Evolutionary conservation across 768 basidiomycete species (phyloP).

Genomic region (Kwoniella sp.): DNA sequence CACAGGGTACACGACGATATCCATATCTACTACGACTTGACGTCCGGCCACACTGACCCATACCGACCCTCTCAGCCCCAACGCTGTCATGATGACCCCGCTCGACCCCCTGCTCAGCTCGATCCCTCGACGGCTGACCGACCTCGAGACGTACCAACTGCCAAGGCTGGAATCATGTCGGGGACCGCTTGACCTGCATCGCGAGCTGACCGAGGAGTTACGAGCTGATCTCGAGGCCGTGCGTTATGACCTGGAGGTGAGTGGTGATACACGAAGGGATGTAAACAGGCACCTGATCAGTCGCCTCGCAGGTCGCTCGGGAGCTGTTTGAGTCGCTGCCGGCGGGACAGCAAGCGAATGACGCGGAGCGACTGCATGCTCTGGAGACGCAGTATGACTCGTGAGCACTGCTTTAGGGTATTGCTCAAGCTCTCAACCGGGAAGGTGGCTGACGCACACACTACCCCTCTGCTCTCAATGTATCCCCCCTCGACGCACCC

Average conservation of each 20-base stretch:
- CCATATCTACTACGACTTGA: too few relatives aligned
- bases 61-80: not conserved
- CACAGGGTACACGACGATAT: too few relatives aligned
- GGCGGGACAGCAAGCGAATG: not conserved
- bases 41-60: too few relatives aligned
- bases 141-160: slow-evolving; percentile 67
- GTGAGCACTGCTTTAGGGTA: slow-evolving; percentile 7
- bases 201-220: slow-evolving; percentile 68
- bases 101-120: slow-evolving; percentile 55
- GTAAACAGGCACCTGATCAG: not conserved
- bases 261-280: not conserved
- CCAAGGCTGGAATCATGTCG: slow-evolving; percentile 66
- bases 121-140: slow-evolving; percentile 59
- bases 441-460: too few relatives aligned
- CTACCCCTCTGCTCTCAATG: too few relatives aligned
- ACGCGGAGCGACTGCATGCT: not conserved
- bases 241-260: slow-evolving; percentile 65
- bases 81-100: not conserved
- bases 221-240: slow-evolving; percentile 68
- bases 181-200: slow-evolving; percentile 67
- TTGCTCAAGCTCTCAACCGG: too few relatives aligned
- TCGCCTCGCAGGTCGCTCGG: slow-evolving; percentile 2
- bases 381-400: slow-evolving; percentile 11
- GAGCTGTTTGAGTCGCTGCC: slow-evolving; percentile 2
- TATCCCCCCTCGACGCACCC: too few relatives aligned